Evolutionary conservation across 2,329 filamentous ascomycete genomes (phyloP).

Genomic region (Diaporthe citrichinensis): DNA sequence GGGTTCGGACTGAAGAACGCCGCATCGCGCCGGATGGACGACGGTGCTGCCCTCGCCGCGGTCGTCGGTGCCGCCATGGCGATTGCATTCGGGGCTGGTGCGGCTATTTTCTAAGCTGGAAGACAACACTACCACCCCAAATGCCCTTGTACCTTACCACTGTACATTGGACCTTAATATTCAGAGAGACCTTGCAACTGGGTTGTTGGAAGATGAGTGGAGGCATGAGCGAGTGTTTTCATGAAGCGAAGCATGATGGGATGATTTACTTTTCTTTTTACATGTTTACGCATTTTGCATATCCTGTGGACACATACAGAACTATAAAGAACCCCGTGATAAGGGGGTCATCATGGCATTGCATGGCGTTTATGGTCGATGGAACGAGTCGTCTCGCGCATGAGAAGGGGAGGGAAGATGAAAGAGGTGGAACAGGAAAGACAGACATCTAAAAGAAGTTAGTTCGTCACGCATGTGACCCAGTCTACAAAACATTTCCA

Average conservation of each 20-base stretch:
- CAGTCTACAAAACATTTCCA: background rate
- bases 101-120: constrained; percentile 8
- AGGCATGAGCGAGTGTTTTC: constrained; percentile 17
- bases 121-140: background rate
- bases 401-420: background rate
- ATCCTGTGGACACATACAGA: constrained; percentile 20
- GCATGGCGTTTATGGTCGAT: constrained; percentile 27
- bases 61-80: constrained; percentile 27
- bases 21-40: constrained; percentile 1
- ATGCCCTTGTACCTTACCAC: background rate
- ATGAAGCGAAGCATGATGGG: constrained; percentile 22
- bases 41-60: background rate
- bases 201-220: background rate
- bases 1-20: constrained; percentile 42
- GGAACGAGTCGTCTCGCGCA: background rate
- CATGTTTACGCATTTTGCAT: constrained; percentile 13
- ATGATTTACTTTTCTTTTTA: constrained; percentile 10
- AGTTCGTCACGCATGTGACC: background rate
- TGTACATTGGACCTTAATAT: constrained; percentile 3
- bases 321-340: background rate
- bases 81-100: constrained; percentile 32
- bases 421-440: background rate
- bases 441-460: background rate
- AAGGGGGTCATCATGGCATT: background rate
- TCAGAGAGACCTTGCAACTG: background rate